Conservation (phyloP, 352 stramenopile species). For the Globisporangium paddicum region DNA sequence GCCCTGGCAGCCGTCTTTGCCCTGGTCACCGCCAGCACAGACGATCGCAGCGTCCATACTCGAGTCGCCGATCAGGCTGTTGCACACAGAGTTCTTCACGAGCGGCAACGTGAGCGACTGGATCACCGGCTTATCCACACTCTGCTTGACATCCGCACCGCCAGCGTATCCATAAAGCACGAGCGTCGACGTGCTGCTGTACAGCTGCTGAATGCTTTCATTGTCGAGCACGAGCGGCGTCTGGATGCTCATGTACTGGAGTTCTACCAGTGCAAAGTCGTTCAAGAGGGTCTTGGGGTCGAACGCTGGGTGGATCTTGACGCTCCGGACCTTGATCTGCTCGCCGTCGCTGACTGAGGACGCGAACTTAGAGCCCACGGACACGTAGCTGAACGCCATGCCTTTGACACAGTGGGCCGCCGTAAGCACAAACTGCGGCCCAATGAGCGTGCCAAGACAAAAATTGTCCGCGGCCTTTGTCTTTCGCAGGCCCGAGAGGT, state of each 20-base stretch:
- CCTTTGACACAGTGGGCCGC: slow-evolving; percentile 27
- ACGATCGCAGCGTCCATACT: slow-evolving; percentile 22
- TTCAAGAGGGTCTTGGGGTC: slow-evolving; percentile 15
- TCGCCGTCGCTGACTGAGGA: slow-evolving; percentile 25
- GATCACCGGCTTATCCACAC: background rate
- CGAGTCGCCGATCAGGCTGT: slow-evolving; percentile 9
- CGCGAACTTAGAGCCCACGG: slow-evolving; percentile 25
- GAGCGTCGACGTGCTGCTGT: slow-evolving; percentile 4
- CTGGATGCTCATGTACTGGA: slow-evolving; percentile 37
- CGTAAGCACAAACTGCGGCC: slow-evolving; percentile 27
- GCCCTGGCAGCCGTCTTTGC: slow-evolving; percentile 32
- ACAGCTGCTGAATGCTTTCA: background rate
- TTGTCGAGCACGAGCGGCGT: slow-evolving; percentile 23
- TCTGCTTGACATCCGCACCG: background rate
- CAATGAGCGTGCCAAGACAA: slow-evolving; percentile 32
- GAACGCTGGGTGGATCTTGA: slow-evolving; percentile 23
- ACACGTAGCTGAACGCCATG: slow-evolving; percentile 18
- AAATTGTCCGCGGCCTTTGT: slow-evolving; percentile 18
- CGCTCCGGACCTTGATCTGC: slow-evolving; percentile 31
- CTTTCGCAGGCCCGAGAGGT: slow-evolving; percentile 22
- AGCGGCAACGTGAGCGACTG: slow-evolving; percentile 24
- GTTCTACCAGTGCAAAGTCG: slow-evolving; percentile 34
- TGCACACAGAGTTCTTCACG: slow-evolving; percentile 19
- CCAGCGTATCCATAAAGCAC: slow-evolving; percentile 18
- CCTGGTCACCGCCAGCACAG: slow-evolving; percentile 32